Evolutionary conservation across 495 filamentous ascomycete genomes (phyloP).

Genomic region (Aspergillus baeticus): DNA sequence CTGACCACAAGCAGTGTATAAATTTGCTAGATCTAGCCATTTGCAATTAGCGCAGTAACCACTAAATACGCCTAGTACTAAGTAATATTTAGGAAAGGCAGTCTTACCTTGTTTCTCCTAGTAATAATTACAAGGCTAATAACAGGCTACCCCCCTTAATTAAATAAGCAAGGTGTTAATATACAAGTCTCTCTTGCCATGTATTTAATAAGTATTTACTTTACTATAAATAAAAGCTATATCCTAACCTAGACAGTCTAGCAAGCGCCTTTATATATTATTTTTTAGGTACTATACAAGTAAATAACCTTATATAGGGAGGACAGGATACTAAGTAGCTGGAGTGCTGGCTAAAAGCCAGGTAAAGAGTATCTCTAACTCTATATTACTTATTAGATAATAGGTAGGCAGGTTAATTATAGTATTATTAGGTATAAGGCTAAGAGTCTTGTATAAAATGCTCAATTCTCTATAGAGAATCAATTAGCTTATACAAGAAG

Average conservation of each 20-base stretch:
- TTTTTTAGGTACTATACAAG: neutral
- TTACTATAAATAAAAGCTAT: no score
- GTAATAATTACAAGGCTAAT: slow-evolving; percentile 1
- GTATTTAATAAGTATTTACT: no score
- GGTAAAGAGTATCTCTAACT: neutral
- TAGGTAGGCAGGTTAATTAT: neutral
- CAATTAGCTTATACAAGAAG: no score
- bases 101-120: neutral
- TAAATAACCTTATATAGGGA: neutral
- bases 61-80: slow-evolving; percentile 13
- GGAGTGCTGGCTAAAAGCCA: neutral
- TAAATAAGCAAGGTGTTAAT: slow-evolving; percentile 4
- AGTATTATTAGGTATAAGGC: neutral
- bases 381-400: neutral
- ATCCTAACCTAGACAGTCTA: neutral
- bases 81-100: no score
- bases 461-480: no score
- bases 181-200: slow-evolving; percentile 1
- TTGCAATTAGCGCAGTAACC: slow-evolving; percentile 18
- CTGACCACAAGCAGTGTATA: no score
- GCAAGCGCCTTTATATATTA: neutral
- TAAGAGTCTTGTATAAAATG: no score
- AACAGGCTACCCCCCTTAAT: neutral
- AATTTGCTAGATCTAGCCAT: slow-evolving; percentile 13
- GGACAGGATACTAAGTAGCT: neutral